Evolutionary conservation across 2,329 filamentous ascomycete genomes (phyloP).

Genomic region (Colletotrichum tanaceti): DNA sequence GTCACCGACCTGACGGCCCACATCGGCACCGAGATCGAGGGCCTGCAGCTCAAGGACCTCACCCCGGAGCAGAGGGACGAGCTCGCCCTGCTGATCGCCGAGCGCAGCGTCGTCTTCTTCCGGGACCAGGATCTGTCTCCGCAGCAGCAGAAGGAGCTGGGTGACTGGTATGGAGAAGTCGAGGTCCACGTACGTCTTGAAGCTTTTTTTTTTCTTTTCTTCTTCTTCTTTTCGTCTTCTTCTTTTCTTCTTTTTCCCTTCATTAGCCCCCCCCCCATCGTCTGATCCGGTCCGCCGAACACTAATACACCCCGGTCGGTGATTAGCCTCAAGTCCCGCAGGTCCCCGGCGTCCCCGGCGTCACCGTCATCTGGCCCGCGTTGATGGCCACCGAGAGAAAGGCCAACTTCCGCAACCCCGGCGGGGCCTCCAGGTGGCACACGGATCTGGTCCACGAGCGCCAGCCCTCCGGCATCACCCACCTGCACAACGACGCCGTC

Average conservation of each 20-base stretch:
- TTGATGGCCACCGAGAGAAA: slow-evolving; percentile 70
- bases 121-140: slow-evolving; percentile 71
- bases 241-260: too few species aligned
- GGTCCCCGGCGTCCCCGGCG: slow-evolving; percentile 74
- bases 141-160: slow-evolving; percentile 72
- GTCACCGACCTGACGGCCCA: slow-evolving; percentile 71
- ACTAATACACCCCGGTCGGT: too few species aligned
- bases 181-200: slow-evolving; percentile 72
- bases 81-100: slow-evolving; percentile 70
- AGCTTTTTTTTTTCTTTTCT: too few species aligned
- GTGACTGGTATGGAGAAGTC: slow-evolving; percentile 72
- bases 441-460: slow-evolving; percentile 77
- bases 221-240: too few species aligned
- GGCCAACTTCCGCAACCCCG: slow-evolving; percentile 73
- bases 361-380: slow-evolving; percentile 77
- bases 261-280: too few species aligned
- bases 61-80: slow-evolving; percentile 70
- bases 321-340: slow-evolving; percentile 76
- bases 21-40: slow-evolving; percentile 74
- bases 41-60: slow-evolving; percentile 71
- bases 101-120: slow-evolving; percentile 75
- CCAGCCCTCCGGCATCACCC: slow-evolving; percentile 77
- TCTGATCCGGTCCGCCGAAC: too few species aligned
- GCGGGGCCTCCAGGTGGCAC: slow-evolving; percentile 77
- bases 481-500: slow-evolving; percentile 76